phyloP scores from a whole-genome alignment of 192 early-diverging fungal species.

The Dispira parvispora region DNA sequence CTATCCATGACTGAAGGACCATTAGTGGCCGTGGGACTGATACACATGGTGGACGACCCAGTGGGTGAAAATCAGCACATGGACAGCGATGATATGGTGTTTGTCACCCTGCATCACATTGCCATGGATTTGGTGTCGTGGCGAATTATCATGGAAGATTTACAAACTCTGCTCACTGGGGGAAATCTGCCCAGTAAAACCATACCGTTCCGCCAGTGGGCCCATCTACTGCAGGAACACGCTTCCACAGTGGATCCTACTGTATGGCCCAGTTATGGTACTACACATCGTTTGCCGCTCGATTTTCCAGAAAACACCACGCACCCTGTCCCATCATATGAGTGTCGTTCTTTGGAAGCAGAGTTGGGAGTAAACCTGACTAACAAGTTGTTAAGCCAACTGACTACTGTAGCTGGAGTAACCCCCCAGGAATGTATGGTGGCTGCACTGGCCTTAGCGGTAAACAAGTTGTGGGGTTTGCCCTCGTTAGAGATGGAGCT shows the following conservation, averaged over 20 bases:
- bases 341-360: not conserved
- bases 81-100: constrained; percentile 4
- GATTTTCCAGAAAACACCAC: not conserved
- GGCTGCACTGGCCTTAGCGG: not conserved
- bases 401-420: not conserved
- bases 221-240: not conserved
- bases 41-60: constrained; percentile 10
- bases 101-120: constrained; percentile 18
- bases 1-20: not conserved
- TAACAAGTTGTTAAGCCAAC: not conserved
- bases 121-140: constrained; percentile 20
- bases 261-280: not conserved
- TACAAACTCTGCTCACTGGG: constrained; percentile 12
- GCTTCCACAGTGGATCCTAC: not conserved
- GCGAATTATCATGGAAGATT: constrained; percentile 19
- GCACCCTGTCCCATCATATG: not conserved
- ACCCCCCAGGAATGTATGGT: constrained; percentile 6
- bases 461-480: not conserved
- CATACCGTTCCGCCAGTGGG: constrained; percentile 16
- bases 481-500: constrained; percentile 1
- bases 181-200: constrained; percentile 12
- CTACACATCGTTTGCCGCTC: not conserved
- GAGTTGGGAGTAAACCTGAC: not conserved
- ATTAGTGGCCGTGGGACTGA: not conserved
- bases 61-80: no score